Evolutionary conservation across 345 rosid genomes (phyloP), one percentile per base, ranked within the genome.

Genomic region (Cardamine resedifolia): DNA sequence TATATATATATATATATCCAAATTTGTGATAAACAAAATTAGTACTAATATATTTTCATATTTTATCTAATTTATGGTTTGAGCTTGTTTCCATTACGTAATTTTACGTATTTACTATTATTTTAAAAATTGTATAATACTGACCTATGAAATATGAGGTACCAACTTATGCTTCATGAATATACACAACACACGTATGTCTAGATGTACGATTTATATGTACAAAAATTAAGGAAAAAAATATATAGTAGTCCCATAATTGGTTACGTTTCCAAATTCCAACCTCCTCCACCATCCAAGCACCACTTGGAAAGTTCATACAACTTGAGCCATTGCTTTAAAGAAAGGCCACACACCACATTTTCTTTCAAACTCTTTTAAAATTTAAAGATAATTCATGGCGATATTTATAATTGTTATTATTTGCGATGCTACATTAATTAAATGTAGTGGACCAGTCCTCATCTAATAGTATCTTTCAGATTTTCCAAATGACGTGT

Each of bases 301-400:
- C 79, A 76, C 80, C 76, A 76, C 80, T 70, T 59, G 61, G 80
- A 76, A 70, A 76, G 72, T 64, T 76, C 76, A 64, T 57, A 57
- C 76, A 76, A 76, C 66, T 70, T 70, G 72, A 64, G 67, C 75
- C 66, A 64, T 57, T 63, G 67, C 75, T 76, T 76, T 70, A 76
- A 70, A 36, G 55, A 76, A 76, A 64, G 39, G 55, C 1, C 56
- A 57, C 36, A 48, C 55, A 76, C 59, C 66, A 57, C 61, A 70
- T 27, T 76, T 76, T 21, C 61, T 70, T 75, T 73, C 3, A 44
- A 50, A 53, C 38, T 69, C 62, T 57, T 70, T 69, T 76, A 55
- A 53, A 47, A 63, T 19, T 24, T 49, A 18, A 53, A 75, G 74
- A 75, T 69, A 75, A 75, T 75, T 33, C 70, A 33, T 26, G 49